Evolutionary conservation across 805 yeast genomes (phyloP).

Genomic region (Lipomyces starkeyi): DNA sequence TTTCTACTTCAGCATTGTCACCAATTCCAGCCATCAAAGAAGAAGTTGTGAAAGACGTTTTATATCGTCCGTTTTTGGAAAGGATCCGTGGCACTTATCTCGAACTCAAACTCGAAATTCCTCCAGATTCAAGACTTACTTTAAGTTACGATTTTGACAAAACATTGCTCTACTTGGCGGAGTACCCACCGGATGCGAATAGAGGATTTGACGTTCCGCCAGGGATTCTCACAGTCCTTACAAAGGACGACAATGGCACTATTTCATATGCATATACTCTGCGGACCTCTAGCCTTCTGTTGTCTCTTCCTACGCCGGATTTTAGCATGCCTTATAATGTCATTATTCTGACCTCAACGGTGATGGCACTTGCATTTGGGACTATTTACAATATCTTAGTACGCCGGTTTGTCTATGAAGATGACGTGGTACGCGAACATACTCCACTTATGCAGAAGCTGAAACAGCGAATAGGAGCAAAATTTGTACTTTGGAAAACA

Average conservation of each 20-base stretch:
- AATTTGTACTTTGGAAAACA: background rate
- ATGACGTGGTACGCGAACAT: constrained; percentile 57
- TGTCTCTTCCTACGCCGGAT: constrained; percentile 94
- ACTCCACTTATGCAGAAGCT: background rate
- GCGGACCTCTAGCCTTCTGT: constrained; percentile 84
- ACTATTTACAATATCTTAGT: constrained; percentile 78
- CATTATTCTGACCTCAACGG: constrained; percentile 89
- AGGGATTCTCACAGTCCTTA: constrained; percentile 70
- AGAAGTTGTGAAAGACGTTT: constrained; percentile 55
- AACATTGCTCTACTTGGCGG: constrained; percentile 79
- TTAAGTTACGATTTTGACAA: constrained; percentile 81
- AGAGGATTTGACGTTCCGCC: constrained; percentile 97
- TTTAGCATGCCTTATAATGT: constrained; percentile 99
- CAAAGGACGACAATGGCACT: constrained; percentile 41
- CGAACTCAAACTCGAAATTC: constrained; percentile 69
- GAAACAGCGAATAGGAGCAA: background rate
- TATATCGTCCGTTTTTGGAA: constrained; percentile 79
- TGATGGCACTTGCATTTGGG: constrained; percentile 91
- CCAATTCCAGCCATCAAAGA: background rate
- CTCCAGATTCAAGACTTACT: constrained; percentile 51
- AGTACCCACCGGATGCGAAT: constrained; percentile 99
- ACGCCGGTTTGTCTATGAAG: constrained; percentile 75
- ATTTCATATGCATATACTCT: constrained; percentile 41
- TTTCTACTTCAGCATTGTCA: background rate
- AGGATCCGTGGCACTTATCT: constrained; percentile 81